phyloP scores from a whole-genome alignment of 768 basidiomycete species.

The Mycena sanguinolenta region DNA sequence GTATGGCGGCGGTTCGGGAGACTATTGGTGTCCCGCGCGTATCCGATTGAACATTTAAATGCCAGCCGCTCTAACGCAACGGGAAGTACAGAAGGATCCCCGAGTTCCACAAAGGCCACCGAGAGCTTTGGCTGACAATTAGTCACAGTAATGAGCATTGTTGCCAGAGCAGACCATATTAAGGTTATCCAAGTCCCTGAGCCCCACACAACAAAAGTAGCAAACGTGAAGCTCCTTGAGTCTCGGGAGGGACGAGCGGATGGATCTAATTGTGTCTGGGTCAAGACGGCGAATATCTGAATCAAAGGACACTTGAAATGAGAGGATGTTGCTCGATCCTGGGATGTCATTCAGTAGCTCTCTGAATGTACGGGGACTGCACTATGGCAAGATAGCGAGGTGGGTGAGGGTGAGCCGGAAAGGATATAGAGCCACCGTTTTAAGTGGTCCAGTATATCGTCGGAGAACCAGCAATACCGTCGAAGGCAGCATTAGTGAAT shows the following conservation, averaged over 20 bases:
- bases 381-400: not conserved
- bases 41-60: not conserved
- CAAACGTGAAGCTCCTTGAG: not conserved
- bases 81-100: not conserved
- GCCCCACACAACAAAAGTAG: no score
- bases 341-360: not conserved
- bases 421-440: not conserved
- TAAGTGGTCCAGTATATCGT: not conserved
- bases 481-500: not conserved
- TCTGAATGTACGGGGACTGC: not conserved
- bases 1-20: no score
- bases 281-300: not conserved
- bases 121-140: no score
- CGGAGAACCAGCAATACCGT: not conserved
- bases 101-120: no score
- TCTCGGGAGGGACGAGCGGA: not conserved
- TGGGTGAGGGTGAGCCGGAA: not conserved
- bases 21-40: no score
- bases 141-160: no score
- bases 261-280: not conserved
- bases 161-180: not conserved
- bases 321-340: not conserved
- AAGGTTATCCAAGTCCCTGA: no score
- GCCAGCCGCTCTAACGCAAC: not conserved
- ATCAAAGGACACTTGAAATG: not conserved